phyloP scores from a whole-genome alignment of 2,329 filamentous ascomycete genomes.

The Verticillium zaregamsianum region DNA sequence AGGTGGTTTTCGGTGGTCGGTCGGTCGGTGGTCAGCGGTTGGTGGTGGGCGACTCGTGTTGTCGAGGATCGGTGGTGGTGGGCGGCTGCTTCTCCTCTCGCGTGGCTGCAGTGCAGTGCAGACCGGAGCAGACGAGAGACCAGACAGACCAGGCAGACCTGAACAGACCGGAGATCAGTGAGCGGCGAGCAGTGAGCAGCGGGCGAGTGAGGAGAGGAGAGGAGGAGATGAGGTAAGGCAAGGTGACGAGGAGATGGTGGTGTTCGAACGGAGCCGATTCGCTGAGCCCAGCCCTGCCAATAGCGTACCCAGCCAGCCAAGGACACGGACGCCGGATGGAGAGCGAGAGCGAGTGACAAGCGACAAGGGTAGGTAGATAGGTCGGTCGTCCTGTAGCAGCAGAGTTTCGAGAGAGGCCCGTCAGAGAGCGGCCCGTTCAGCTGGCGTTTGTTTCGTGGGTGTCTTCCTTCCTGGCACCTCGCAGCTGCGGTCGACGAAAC shows the following conservation, averaged over 20 bases:
- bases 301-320: neutral
- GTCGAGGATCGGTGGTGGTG: neutral
- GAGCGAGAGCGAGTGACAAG: no score
- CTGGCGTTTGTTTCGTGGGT: neutral
- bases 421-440: neutral
- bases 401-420: neutral
- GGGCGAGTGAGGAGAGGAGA: conserved; percentile 2
- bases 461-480: neutral
- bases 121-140: no score
- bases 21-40: neutral
- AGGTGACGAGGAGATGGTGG: conserved; percentile 3
- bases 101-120: neutral
- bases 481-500: neutral
- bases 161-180: no score
- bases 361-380: no score
- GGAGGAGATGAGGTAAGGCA: neutral
- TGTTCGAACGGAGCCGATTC: conserved; percentile 10
- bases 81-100: neutral
- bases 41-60: neutral
- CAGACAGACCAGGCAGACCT: no score
- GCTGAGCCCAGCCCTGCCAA: neutral
- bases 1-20: no score
- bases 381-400: neutral
- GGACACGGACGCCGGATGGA: neutral
- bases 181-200: neutral